A percentile compares a stretch with the other conserved stretches of the same genome.
phyloP scores from a whole-genome alignment of 352 stramenopile genomes.

The Globisporangium abappressorium region DNA sequence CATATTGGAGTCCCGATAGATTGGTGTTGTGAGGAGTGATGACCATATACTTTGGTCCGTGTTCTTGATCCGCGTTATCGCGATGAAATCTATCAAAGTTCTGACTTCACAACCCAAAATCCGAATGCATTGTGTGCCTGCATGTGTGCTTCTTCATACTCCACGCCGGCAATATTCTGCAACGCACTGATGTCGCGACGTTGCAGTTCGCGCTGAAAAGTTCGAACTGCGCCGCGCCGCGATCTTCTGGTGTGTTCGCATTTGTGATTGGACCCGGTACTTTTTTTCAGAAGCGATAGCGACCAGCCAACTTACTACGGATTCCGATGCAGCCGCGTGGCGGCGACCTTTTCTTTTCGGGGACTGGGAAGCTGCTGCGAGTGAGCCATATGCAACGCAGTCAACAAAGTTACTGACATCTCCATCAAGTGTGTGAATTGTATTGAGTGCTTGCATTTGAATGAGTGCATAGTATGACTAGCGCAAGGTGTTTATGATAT shows the following conservation, averaged over 20 bases:
- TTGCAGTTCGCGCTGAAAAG: constrained; percentile 72
- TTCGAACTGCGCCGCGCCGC: constrained; percentile 36
- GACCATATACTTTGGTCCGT: constrained; percentile 91
- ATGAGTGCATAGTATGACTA: constrained; percentile 4
- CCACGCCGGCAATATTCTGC: constrained; percentile 87
- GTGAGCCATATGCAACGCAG: constrained; percentile 36
- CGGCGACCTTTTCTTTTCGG: background rate
- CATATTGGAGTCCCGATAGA: background rate
- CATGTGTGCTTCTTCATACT: constrained; percentile 77
- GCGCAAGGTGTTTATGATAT: constrained; percentile 72
- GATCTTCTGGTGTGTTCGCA: constrained; percentile 27
- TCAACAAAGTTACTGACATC: constrained; percentile 88
- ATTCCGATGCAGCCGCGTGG: constrained; percentile 42
- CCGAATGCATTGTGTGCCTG: constrained; percentile 16
- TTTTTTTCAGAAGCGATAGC: constrained; percentile 86
- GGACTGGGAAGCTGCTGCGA: constrained; percentile 4
- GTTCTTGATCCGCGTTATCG: constrained; percentile 90
- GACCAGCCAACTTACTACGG: constrained; percentile 86
- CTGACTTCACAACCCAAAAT: constrained; percentile 48
- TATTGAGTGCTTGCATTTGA: constrained; percentile 12
- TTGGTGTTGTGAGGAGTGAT: constrained; percentile 51
- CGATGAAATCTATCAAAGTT: constrained; percentile 90
- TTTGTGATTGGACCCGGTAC: constrained; percentile 88
- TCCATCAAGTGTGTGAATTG: constrained; percentile 14
- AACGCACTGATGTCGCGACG: constrained; percentile 20